Percentiles rank a stretch among this genome's conserved stretches.
These are phyloP conservation scores for Fistulifera pelliculosa DNA, from an alignment of 108 stramenopile species.

Conservation along the genomic window DNA sequence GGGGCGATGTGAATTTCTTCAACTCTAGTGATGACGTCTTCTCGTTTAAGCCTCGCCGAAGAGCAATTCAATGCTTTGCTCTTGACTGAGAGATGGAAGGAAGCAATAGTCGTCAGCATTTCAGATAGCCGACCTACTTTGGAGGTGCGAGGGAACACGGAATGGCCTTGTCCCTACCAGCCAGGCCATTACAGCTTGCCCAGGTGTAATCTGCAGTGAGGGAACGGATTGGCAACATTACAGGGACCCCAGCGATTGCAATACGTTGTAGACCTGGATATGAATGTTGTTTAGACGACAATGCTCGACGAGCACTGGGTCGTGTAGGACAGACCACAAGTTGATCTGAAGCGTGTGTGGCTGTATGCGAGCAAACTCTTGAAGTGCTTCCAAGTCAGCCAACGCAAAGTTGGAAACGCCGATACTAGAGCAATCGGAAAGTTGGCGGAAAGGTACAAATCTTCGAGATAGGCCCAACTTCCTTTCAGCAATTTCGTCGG, in stretches of 20 bases:
- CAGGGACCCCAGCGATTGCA: slow-evolving; percentile 28
- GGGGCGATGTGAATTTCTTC: too few species aligned
- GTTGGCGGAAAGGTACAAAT: slow-evolving; percentile 27
- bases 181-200: slow-evolving; percentile 40
- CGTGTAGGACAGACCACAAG: slow-evolving; percentile 64
- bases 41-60: too few species aligned
- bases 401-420: slow-evolving; percentile 82
- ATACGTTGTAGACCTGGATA: slow-evolving; percentile 59
- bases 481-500: slow-evolving; percentile 59
- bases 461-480: slow-evolving; percentile 76
- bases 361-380: slow-evolving; percentile 19
- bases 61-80: slow-evolving; percentile 11
- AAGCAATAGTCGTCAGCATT: slow-evolving; percentile 29
- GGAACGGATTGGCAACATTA: slow-evolving; percentile 22
- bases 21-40: too few species aligned
- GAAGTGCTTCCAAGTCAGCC: slow-evolving; percentile 55
- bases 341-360: slow-evolving; percentile 69
- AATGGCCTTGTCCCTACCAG: slow-evolving; percentile 33
- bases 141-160: slow-evolving; percentile 41
- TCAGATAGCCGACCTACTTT: slow-evolving; percentile 27
- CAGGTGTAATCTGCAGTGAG: slow-evolving; percentile 14
- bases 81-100: slow-evolving; percentile 24
- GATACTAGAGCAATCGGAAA: slow-evolving; percentile 55
- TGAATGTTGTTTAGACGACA: slow-evolving; percentile 40
- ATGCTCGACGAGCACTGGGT: slow-evolving; percentile 45